phyloP scores from a whole-genome alignment of 106 monocot genomes.

The Phalaenopsis aphrodite region DNA sequence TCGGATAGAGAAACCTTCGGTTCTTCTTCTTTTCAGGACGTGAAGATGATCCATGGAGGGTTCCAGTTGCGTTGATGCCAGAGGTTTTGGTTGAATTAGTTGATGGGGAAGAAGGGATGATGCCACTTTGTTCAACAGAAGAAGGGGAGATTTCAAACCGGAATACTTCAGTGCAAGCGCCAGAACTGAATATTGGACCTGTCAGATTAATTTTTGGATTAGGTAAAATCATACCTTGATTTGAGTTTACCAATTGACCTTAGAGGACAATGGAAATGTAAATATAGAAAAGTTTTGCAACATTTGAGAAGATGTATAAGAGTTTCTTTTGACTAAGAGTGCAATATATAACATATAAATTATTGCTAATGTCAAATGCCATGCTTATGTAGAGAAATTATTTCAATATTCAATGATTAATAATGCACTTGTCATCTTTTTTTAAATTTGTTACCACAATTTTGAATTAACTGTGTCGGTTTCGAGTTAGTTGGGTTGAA shows the following conservation, averaged over 20 bases:
- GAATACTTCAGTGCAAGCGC: constrained; percentile 95
- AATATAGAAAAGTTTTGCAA: neutral
- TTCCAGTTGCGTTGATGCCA: constrained; percentile 18
- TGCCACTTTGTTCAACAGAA: constrained; percentile 24
- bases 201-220: constrained; percentile 15
- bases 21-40: constrained; percentile 20
- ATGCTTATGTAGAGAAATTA: too few species aligned
- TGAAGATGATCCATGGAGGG: constrained; percentile 16
- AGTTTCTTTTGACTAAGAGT: too few species aligned
- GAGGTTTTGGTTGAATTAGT: constrained; percentile 19
- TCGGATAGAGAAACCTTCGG: constrained; percentile 49
- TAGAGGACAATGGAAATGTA: neutral
- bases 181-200: constrained; percentile 85
- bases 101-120: constrained; percentile 41
- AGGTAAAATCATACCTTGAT: neutral
- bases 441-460: too few species aligned
- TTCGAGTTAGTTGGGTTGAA: too few species aligned
- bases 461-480: too few species aligned
- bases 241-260: neutral
- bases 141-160: constrained; percentile 63
- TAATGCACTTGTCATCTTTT: too few species aligned
- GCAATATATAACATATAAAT: too few species aligned
- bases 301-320: neutral
- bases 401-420: too few species aligned
- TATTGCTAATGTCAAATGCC: too few species aligned